Evolutionary conservation across 225 moss, liverwort and hornwort species (phyloP).

Genomic region (Marchantia paleacea): DNA sequence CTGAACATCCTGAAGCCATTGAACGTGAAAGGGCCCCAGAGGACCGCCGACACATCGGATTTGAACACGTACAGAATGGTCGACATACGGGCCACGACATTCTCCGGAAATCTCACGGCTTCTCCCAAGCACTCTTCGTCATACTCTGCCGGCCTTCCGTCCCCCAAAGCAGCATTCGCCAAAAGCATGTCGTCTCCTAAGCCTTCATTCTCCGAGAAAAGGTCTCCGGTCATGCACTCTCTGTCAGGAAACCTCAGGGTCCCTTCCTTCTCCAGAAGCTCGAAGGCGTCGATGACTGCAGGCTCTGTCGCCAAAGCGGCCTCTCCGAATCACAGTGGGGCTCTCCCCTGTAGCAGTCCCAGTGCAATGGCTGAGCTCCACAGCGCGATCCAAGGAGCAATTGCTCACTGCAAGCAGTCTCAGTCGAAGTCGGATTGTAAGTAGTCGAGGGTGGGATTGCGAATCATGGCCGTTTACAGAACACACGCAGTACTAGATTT

Average conservation of each 20-base stretch:
- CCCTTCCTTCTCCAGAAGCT: conserved; percentile 44
- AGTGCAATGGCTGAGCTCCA: conserved; percentile 80
- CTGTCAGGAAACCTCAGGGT: conserved; percentile 38
- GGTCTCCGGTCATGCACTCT: conserved; percentile 27
- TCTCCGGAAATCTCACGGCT: conserved; percentile 35
- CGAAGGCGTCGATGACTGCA: conserved; percentile 47
- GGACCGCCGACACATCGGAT: conserved; percentile 34
- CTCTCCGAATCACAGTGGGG: conserved; percentile 49
- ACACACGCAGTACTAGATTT: not conserved
- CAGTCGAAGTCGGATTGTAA: conserved; percentile 28
- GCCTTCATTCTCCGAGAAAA: conserved; percentile 17
- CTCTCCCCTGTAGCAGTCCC: conserved; percentile 48
- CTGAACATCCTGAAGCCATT: conserved; percentile 67
- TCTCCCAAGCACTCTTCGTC: conserved; percentile 23
- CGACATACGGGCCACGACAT: conserved; percentile 23
- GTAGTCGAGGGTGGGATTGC: not conserved
- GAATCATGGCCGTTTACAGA: not conserved
- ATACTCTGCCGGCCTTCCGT: conserved; percentile 13
- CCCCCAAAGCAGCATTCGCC: conserved; percentile 13
- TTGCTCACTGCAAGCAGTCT: conserved; percentile 94
- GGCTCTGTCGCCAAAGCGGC: conserved; percentile 43
- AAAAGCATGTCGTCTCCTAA: conserved; percentile 15
- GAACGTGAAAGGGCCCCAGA: conserved; percentile 37
- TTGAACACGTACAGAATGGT: conserved; percentile 11
- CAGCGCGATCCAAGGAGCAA: conserved; percentile 91